Evolutionary conservation across 1,284 basidiomycete genomes (phyloP).

Genomic region (Sporisorium reilianum): DNA sequence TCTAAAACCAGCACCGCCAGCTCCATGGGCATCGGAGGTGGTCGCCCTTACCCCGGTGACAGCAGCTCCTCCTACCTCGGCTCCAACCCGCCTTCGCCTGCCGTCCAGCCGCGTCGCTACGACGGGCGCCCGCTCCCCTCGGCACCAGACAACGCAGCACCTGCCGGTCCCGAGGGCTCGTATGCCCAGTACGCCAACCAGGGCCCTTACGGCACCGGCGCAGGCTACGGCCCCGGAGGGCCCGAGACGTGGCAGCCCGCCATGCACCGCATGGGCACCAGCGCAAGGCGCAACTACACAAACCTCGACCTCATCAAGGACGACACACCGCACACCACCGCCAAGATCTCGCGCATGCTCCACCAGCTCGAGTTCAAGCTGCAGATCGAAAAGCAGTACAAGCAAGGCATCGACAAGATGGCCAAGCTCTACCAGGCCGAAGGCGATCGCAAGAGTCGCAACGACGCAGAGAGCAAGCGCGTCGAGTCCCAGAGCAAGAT

Average conservation of each 20-base stretch:
- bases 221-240: slow-evolving; percentile 20
- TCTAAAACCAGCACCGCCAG: slow-evolving; percentile 21
- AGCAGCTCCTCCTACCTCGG: slow-evolving; percentile 51
- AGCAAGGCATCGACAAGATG: slow-evolving; percentile 99
- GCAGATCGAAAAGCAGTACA: slow-evolving; percentile 97
- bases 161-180: slow-evolving; percentile 23
- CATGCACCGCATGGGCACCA: slow-evolving; percentile 61
- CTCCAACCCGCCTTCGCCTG: slow-evolving; percentile 43
- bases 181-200: slow-evolving; percentile 52
- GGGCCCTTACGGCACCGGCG: slow-evolving; percentile 35
- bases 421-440: slow-evolving; percentile 87
- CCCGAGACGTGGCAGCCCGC: slow-evolving; percentile 53
- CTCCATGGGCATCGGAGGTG: slow-evolving; percentile 19
- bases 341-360: slow-evolving; percentile 97
- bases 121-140: slow-evolving; percentile 54
- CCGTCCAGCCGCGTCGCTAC: slow-evolving; percentile 42
- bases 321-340: slow-evolving; percentile 94
- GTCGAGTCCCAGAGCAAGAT: slow-evolving; percentile 97
- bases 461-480: slow-evolving; percentile 90
- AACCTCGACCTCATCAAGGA: slow-evolving; percentile 89
- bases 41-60: slow-evolving; percentile 48
- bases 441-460: slow-evolving; percentile 80
- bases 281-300: slow-evolving; percentile 58
- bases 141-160: slow-evolving; percentile 12
- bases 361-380: slow-evolving; percentile 99